Percentiles rank a stretch among this genome's conserved stretches.
These are phyloP conservation scores for Paramecium bursaria DNA, from an alignment of 73 alveolate species.

Conservation along the genomic window DNA sequence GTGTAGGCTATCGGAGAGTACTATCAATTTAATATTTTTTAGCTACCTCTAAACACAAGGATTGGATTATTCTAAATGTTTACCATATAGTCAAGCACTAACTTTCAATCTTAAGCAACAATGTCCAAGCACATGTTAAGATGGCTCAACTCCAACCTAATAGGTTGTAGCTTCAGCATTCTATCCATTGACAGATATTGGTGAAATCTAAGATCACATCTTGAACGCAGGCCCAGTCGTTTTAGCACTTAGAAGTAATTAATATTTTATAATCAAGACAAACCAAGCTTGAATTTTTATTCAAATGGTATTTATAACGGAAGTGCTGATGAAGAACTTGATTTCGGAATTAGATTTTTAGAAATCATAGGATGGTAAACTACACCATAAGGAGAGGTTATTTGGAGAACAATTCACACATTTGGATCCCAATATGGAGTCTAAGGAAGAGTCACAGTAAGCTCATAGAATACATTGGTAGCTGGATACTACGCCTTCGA, in stretches of 20 bases:
- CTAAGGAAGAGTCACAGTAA: conserved; percentile 43
- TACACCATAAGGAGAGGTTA: not conserved
- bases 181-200: not conserved
- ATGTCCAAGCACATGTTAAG: conserved; percentile 50
- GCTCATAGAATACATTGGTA: not conserved
- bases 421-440: conserved; percentile 35
- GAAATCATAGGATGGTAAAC: conserved; percentile 45
- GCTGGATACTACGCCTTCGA: conserved; percentile 47
- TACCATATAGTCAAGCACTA: conserved; percentile 19
- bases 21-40: no score
- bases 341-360: conserved; percentile 38
- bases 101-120: conserved; percentile 14
- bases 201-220: conserved; percentile 27
- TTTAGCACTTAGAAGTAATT: not conserved
- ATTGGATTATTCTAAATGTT: not conserved
- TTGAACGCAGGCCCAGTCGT: conserved; percentile 8
- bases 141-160: not conserved
- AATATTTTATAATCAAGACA: not conserved
- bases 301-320: conserved; percentile 35
- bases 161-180: conserved; percentile 7
- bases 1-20: conserved; percentile 11
- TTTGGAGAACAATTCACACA: conserved; percentile 28
- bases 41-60: conserved; percentile 5
- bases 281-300: conserved; percentile 17
- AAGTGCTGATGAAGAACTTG: not conserved